Evolutionary conservation across 2,329 filamentous ascomycete species (phyloP), one percentile per base, ranked within the genome.

Genomic region (Dactylellina sp.): DNA sequence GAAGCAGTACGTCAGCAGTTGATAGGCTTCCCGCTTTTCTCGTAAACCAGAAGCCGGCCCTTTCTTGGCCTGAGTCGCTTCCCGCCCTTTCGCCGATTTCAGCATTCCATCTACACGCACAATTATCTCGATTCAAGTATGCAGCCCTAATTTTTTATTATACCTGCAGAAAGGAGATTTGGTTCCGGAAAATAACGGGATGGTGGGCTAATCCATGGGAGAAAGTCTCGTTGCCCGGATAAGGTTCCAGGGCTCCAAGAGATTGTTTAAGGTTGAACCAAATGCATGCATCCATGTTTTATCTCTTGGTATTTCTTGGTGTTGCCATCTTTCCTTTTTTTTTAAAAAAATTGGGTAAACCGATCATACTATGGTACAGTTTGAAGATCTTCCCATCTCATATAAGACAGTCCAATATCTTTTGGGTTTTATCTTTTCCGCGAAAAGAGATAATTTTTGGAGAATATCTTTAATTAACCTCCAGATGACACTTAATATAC

Each of bases 271-370:
- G 66, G 66, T 64, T 64, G 52, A 47, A 64, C 59, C 40, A 59
- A 64, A 63, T 52, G 49, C 59, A 56, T 50, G 66, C 52, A 71
- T 56, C 65, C 65, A 71, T 71, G 12, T 42, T 35, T 20, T 59
- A 64, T 60, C 50, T 64, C 59, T 72, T 72, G 66, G 64, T 32
- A 56, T 46, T 65, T 49, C 62, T 65, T 65, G 62, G 66, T 63
- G 22, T 40, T 24, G 24, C 14, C 40, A 42, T n/a, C 18, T 37
- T 59, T 60, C 52, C 32, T 71, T 63, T 63, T 61, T 25, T 46
- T 16, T 25, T 25, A 42, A 24, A 47, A 14, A 28, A 37, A n/a
- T n/a, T n/a, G n/a, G n/a, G n/a, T 24, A 46, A 55, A 16, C 53
- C 56, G 55, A 63, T 64, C 18, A 52, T 16, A 22, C n/a, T 32